These are phyloP conservation scores for Xylaria polymorpha DNA, from an alignment of 2,329 filamentous ascomycete species.

Conservation along the genomic window DNA sequence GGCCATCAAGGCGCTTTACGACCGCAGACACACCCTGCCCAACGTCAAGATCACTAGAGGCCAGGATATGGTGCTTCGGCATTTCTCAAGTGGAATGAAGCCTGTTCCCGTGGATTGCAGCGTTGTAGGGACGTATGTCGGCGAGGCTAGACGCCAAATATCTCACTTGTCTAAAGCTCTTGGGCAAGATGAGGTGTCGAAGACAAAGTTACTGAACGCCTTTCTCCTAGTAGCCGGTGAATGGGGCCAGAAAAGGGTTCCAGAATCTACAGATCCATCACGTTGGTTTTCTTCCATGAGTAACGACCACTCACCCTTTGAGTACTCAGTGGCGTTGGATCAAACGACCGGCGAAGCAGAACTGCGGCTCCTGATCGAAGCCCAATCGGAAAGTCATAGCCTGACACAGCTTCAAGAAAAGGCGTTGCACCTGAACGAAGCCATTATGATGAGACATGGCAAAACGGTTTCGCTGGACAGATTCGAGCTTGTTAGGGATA, in stretches of 20 bases:
- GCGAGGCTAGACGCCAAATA: conserved; percentile 36
- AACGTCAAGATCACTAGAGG: conserved; percentile 39
- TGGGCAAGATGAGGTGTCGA: conserved; percentile 17
- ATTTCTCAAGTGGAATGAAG: conserved; percentile 38
- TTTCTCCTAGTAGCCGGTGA: conserved; percentile 22
- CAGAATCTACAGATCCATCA: not conserved
- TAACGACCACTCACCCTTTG: conserved; percentile 36
- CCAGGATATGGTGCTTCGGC: conserved; percentile 39
- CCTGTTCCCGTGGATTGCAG: conserved; percentile 29
- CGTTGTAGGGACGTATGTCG: conserved; percentile 23
- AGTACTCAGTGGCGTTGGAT: conserved; percentile 37
- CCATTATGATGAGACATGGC: conserved; percentile 19
- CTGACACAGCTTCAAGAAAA: conserved; percentile 19
- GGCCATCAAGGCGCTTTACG: conserved; percentile 37
- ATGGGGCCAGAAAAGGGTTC: conserved; percentile 30
- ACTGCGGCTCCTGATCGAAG: conserved; percentile 37
- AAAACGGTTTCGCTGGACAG: conserved; percentile 30
- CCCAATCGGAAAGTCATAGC: conserved; percentile 22
- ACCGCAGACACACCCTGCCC: conserved; percentile 37
- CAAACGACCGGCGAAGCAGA: conserved; percentile 37
- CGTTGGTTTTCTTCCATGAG: conserved; percentile 31
- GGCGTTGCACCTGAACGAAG: conserved; percentile 25
- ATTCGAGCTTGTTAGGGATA: conserved; percentile 29
- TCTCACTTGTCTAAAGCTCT: conserved; percentile 32
- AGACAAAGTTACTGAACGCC: conserved; percentile 24